Conservation (phyloP, 139 green algal species). For the Trebouxia sp. region DNA sequence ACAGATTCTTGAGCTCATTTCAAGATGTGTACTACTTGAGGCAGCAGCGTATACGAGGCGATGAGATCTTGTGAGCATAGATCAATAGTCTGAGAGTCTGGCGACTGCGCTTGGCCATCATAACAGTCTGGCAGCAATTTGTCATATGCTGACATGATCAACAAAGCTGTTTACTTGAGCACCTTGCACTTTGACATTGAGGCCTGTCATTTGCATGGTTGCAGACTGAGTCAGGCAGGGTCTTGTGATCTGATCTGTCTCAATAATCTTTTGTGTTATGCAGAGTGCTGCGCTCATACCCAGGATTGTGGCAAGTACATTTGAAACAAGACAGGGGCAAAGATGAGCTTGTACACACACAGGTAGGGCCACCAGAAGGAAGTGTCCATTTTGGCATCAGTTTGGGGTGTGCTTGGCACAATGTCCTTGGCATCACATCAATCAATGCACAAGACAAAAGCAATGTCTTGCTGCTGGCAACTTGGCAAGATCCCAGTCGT, state of each 20-base stretch:
- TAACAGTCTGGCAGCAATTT: not conserved
- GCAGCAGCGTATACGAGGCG: slow-evolving; percentile 70
- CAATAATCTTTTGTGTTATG: no score
- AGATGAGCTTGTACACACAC: not conserved
- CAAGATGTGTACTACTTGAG: slow-evolving; percentile 66
- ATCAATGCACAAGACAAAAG: not conserved
- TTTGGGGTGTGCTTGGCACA: not conserved
- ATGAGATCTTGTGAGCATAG: slow-evolving; percentile 46
- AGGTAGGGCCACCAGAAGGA: not conserved
- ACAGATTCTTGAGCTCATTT: slow-evolving; percentile 67
- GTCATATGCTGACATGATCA: not conserved
- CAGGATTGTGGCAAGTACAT: slow-evolving; percentile 61
- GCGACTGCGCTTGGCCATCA: not conserved
- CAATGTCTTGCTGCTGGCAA: no score
- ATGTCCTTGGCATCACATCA: not conserved
- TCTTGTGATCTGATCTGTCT: no score
- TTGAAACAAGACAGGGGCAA: slow-evolving; percentile 25
- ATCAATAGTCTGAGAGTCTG: not conserved
- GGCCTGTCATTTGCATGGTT: no score
- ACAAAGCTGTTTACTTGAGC: no score
- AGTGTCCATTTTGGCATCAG: no score
- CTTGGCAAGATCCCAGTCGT: no score
- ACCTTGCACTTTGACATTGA: no score
- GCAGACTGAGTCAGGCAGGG: no score
- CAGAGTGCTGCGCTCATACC: slow-evolving; percentile 52